These are phyloP conservation scores for Posidonia oceanica DNA, from an alignment of 116 monocot species.

Conservation along the genomic window DNA sequence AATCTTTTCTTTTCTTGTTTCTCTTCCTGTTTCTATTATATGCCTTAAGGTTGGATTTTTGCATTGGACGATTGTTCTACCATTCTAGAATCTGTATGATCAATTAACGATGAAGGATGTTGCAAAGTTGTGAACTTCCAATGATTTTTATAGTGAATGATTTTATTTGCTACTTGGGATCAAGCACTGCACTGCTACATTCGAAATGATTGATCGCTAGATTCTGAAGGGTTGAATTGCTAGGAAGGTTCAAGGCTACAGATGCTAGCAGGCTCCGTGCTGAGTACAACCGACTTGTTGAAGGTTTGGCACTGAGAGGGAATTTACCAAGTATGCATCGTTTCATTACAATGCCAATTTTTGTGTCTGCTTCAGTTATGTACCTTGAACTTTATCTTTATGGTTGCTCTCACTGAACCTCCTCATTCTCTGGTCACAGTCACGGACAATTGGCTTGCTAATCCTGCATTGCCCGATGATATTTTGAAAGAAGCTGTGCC, in stretches of 20 bases:
- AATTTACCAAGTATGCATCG: conserved; percentile 56
- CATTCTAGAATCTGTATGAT: background rate
- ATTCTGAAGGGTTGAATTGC: conserved; percentile 18
- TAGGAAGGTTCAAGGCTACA: conserved; percentile 99
- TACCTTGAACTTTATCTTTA: too few relatives aligned
- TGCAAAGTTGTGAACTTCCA: background rate
- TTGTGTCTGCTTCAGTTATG: background rate
- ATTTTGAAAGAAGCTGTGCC: conserved; percentile 96
- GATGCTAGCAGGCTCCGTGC: conserved; percentile 80
- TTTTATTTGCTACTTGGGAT: background rate
- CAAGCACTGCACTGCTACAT: background rate
- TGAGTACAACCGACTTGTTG: conserved; percentile 92
- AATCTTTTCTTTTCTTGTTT: too few relatives aligned
- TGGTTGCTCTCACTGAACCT: too few relatives aligned
- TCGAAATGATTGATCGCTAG: conserved; percentile 1
- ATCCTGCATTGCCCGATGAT: conserved; percentile 83
- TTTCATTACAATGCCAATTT: background rate
- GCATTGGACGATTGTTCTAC: background rate
- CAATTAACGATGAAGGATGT: background rate
- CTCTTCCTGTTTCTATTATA: background rate
- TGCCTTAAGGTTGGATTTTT: background rate
- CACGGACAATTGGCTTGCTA: conserved; percentile 83
- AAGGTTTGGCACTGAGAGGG: conserved; percentile 95
- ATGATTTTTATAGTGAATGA: background rate
- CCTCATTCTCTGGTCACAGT: background rate